phyloP scores from a whole-genome alignment of 2,329 filamentous ascomycete species.

The Triangularia setosa region DNA sequence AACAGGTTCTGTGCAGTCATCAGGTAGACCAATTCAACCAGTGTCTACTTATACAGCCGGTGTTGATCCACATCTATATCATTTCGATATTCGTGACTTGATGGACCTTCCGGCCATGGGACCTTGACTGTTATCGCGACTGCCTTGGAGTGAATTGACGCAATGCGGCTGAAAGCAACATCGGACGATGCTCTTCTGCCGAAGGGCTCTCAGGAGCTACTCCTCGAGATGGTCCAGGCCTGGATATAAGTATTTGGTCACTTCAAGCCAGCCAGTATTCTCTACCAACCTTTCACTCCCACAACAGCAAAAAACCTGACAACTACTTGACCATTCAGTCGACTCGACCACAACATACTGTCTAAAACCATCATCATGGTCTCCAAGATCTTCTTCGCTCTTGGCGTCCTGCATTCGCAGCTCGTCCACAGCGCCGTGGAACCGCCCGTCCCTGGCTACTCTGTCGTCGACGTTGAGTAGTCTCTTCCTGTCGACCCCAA shows the following conservation, averaged over 20 bases:
- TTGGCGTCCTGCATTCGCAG: not conserved
- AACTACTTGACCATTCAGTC: not conserved
- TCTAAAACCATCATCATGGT: not conserved
- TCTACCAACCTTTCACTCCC: not conserved
- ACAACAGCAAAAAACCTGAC: not conserved
- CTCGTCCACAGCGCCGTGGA: not conserved
- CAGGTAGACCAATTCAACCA: no score
- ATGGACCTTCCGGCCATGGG: no score
- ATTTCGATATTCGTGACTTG: no score
- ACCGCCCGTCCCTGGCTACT: not conserved
- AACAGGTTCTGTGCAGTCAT: no score
- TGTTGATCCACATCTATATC: no score
- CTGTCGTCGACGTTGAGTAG: not conserved
- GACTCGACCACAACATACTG: not conserved
- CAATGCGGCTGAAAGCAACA: not conserved
- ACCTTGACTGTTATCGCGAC: not conserved
- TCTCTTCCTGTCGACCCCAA: not conserved
- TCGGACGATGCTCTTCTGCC: not conserved
- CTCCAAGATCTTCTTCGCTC: not conserved
- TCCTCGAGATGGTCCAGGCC: not conserved
- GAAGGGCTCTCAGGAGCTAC: not conserved
- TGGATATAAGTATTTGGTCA: not conserved
- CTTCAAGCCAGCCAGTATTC: not conserved
- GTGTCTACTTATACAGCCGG: no score
- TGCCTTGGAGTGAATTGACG: not conserved